These are phyloP conservation scores for Hyphopichia khmerensis DNA, from an alignment of 1,139 yeast genomes.

Conservation along the genomic window DNA sequence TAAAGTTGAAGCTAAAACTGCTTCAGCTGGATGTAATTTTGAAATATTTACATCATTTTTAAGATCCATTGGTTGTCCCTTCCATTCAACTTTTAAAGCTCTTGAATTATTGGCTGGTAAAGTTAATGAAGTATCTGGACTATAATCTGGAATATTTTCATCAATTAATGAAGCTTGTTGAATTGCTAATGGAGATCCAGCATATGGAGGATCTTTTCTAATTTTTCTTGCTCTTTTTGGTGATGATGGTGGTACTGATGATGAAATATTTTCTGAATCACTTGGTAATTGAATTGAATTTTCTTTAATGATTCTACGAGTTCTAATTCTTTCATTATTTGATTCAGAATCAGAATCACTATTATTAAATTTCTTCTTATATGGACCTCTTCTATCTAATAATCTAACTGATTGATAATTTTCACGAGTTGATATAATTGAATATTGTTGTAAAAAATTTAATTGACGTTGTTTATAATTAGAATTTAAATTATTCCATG, in stretches of 20 bases:
- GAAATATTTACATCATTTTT: conserved; percentile 68
- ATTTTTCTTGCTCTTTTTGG: conserved; percentile 41
- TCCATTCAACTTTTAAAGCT: conserved; percentile 91
- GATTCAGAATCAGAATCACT: conserved; percentile 34
- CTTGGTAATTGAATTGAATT: conserved; percentile 16
- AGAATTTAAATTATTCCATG: conserved; percentile 47
- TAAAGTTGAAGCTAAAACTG: conserved; percentile 81
- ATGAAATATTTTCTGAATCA: conserved; percentile 15
- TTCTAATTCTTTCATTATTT: conserved; percentile 51
- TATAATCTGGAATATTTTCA: conserved; percentile 65
- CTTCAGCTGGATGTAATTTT: conserved; percentile 88
- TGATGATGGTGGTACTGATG: conserved; percentile 16
- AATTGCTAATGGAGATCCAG: conserved; percentile 33
- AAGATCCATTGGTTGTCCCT: conserved; percentile 95
- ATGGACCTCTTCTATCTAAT: conserved; percentile 25
- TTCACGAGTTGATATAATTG: conserved; percentile 16
- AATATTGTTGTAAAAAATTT: conserved; percentile 51
- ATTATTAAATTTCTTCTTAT: conserved; percentile 27
- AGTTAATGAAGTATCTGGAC: conserved; percentile 60
- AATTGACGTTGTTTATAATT: conserved; percentile 49
- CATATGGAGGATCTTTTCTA: conserved; percentile 22
- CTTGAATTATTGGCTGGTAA: conserved; percentile 66
- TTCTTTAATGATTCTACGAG: conserved; percentile 54
- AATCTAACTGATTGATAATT: conserved; percentile 5
- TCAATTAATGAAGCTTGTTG: conserved; percentile 53